A percentile compares a stretch with the other conserved stretches of the same genome.
These are phyloP conservation scores for Carpinus viminea DNA, from an alignment of 306 rosid species.

Conservation along the genomic window DNA sequence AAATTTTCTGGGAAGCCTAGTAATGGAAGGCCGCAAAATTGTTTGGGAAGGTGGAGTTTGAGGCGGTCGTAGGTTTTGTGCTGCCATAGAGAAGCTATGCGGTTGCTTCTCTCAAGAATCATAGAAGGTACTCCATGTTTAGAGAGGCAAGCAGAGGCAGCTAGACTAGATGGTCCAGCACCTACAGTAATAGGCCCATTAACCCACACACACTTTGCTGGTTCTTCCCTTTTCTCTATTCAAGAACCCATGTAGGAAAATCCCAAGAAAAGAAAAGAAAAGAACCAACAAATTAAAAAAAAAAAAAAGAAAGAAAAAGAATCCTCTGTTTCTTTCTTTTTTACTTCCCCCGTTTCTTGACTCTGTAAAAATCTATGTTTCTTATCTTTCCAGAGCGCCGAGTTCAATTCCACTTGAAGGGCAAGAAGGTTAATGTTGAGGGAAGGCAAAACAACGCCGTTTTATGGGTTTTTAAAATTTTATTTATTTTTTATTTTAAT, in stretches of 20 bases:
- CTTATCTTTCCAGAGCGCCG: background rate
- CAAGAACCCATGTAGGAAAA: slow-evolving; percentile 57
- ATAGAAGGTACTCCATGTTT: slow-evolving; percentile 46
- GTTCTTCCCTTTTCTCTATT: slow-evolving; percentile 31
- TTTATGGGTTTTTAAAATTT: too few relatives aligned
- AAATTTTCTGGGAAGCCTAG: slow-evolving; percentile 58
- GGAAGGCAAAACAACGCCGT: too few relatives aligned
- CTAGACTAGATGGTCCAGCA: slow-evolving; percentile 95
- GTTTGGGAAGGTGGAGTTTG: slow-evolving; percentile 85
- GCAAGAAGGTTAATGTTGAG: too few relatives aligned
- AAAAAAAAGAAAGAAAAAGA: background rate
- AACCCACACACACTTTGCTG: slow-evolving; percentile 34
- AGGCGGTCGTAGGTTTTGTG: slow-evolving; percentile 76
- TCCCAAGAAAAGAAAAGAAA: background rate
- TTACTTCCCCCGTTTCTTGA: slow-evolving; percentile 28
- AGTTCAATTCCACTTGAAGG: too few relatives aligned
- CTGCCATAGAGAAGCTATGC: slow-evolving; percentile 88
- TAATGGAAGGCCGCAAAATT: slow-evolving; percentile 74
- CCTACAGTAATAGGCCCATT: slow-evolving; percentile 84
- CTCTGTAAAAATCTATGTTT: slow-evolving; percentile 12
- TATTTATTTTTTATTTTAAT: too few relatives aligned
- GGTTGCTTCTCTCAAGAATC: slow-evolving; percentile 64
- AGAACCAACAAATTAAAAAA: background rate
- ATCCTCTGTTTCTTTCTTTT: background rate
- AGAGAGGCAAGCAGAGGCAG: slow-evolving; percentile 79